Percentiles rank a stretch among this genome's conserved stretches.
Conservation (phyloP, 164 flowering plant genomes). For the Euptelea pleiosperma region DNA sequence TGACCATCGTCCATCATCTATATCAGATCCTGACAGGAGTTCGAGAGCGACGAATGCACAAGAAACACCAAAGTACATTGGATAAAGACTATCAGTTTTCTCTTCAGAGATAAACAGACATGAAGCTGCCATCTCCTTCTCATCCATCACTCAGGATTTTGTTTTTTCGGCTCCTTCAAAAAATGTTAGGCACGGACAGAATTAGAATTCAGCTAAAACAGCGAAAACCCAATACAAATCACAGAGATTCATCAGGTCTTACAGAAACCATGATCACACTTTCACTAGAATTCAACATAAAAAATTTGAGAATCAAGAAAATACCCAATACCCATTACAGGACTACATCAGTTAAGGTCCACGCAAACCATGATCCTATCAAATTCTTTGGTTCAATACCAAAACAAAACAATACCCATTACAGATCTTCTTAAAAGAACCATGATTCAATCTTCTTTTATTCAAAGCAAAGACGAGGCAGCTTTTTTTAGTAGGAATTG, state of each 20-base stretch:
- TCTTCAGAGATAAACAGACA: conserved; percentile 29
- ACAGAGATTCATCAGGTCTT: not conserved
- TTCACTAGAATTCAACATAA: not conserved
- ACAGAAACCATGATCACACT: not conserved
- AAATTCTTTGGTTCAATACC: conserved; percentile 1
- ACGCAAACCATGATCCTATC: not conserved
- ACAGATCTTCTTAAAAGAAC: conserved; percentile 5
- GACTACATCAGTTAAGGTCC: too few species aligned
- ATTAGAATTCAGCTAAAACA: conserved; percentile 2
- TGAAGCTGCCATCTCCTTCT: conserved; percentile 31
- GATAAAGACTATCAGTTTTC: conserved; percentile 44
- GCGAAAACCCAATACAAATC: not conserved
- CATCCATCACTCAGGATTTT: conserved; percentile 44
- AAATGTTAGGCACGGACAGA: not conserved
- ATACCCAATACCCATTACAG: too few species aligned
- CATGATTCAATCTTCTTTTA: conserved; percentile 4
- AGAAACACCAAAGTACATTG: conserved; percentile 78
- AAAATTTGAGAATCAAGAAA: not conserved
- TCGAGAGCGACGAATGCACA: conserved; percentile 72
- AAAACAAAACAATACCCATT: conserved; percentile 10
- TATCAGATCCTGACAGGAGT: conserved; percentile 34
- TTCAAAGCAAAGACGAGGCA: conserved; percentile 12
- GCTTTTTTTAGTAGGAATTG: conserved; percentile 7
- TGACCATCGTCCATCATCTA: conserved; percentile 37
- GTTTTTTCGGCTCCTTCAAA: conserved; percentile 10